Percentiles rank a stretch among this genome's conserved stretches.
Conservation (phyloP, 2,329 filamentous ascomycete species). For the Teratosphaeria destructans region DNA sequence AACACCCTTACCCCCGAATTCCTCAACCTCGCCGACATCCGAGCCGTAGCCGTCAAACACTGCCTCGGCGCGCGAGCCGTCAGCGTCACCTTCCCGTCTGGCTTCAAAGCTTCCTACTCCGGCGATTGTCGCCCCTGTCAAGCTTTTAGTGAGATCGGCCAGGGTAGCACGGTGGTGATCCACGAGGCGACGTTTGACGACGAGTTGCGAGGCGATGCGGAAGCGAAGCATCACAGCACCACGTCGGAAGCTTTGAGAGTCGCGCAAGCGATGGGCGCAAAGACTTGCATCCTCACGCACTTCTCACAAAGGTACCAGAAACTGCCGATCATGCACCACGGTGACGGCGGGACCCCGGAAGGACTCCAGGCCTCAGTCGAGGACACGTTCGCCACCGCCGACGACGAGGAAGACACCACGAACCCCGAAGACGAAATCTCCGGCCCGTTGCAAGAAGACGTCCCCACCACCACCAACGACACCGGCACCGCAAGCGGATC, state of each 20-base stretch:
- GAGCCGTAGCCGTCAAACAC: conserved; percentile 61
- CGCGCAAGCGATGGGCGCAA: conserved; percentile 67
- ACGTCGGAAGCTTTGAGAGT: conserved; percentile 75
- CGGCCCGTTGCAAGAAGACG: conserved; percentile 12
- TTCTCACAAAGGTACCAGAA: conserved; percentile 93
- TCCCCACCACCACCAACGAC: conserved; percentile 10
- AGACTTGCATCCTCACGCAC: conserved; percentile 76
- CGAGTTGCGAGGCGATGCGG: conserved; percentile 65
- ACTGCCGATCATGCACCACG: conserved; percentile 43
- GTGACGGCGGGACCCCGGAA: conserved; percentile 12
- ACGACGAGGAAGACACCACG: conserved; percentile 7
- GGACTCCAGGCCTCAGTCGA: conserved; percentile 4
- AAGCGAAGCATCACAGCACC: conserved; percentile 83
- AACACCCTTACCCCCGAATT: conserved; percentile 24
- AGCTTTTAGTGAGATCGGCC: conserved; percentile 60
- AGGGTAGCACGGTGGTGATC: conserved; percentile 69
- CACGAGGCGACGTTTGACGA: conserved; percentile 97
- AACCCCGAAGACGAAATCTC: conserved; percentile 16
- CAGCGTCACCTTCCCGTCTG: conserved; percentile 64
- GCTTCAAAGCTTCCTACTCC: conserved; percentile 83
- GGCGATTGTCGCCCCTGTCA: conserved; percentile 80
- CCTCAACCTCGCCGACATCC: conserved; percentile 56
- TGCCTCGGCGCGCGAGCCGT: conserved; percentile 70
- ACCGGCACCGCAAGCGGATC: conserved; percentile 9
- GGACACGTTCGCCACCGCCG: not conserved